Base-by-base conservation (phyloP, 257 asterid species). In the Mentha longifolia region DNA sequence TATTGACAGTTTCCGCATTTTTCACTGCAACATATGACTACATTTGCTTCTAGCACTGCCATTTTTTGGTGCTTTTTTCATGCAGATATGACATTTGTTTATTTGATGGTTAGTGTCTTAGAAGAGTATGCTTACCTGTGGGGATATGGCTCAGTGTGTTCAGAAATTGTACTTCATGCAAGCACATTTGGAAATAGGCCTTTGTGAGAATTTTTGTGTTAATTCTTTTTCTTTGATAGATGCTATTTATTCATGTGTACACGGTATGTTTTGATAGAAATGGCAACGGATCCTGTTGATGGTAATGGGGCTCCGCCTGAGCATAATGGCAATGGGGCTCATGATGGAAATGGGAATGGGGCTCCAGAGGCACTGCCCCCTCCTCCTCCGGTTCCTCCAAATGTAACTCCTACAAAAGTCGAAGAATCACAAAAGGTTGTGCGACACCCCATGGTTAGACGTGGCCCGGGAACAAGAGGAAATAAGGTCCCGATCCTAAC, bases 301-400 rank as follows among this genome's bases (percentile, higher is more conserved):
- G 85, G 80, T 33, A 80, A 83, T 78, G 91, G 82, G 5, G 86
- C 80, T 61, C 61, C 52, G 28, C 71, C 67, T 41, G 61, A 22
- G 15, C 37, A 55, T 22, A 2, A 70, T 41, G 85, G 80, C 28
- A 80, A 83, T 78, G 91, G 82, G 5, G 86, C 80, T 61, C 61
- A 73, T 37, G 67, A 64, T n/a, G 87, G 77, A 28, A 85, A 86
- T 78, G 92, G 86, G 17, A 85, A 86, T 78, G 92, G 86, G 17
- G 84, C 83, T 25, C 3, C 78, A 16, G 89, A 82, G 4, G 86
- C 81, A 41, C 76, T 92, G 57, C 98, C 97, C 0, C 96, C 97
- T 33, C 98, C 97, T 19, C 97, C 97, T 6, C 97, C 94, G 0
- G 79, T 90, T 67, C 96, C 98, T 10, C 72, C 80, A 11, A 73